Conservation (phyloP, 495 filamentous ascomycete genomes). For the Corynascus novoguineensis region DNA sequence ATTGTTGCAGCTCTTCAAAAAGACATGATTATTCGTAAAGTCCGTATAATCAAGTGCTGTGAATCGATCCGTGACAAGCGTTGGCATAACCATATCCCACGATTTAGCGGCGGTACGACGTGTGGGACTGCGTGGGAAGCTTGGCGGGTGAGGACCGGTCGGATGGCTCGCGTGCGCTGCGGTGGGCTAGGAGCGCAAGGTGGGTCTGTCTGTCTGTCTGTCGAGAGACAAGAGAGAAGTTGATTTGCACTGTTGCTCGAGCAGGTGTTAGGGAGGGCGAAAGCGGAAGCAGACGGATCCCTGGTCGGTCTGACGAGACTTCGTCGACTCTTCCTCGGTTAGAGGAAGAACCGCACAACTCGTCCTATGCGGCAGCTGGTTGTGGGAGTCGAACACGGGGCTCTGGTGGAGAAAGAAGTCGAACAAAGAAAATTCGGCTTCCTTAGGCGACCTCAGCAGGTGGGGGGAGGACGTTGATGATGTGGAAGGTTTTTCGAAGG, state of each 20-base stretch:
- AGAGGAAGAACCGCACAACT: slow-evolving; percentile 95
- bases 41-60: slow-evolving; percentile 35
- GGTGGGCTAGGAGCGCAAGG: not conserved
- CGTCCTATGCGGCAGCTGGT: slow-evolving; percentile 99
- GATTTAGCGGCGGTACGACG: slow-evolving; percentile 24
- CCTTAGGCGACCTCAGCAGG: slow-evolving; percentile 48
- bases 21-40: slow-evolving; percentile 42
- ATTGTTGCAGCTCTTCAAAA: slow-evolving; percentile 38
- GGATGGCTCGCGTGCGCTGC: not conserved
- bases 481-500: slow-evolving; percentile 57
- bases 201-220: too few relatives aligned
- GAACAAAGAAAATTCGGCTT: slow-evolving; percentile 44
- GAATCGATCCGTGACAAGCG: slow-evolving; percentile 42
- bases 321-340: slow-evolving; percentile 86
- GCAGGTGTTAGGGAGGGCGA: slow-evolving; percentile 76
- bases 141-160: not conserved
- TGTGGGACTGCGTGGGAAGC: not conserved
- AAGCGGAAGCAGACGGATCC: slow-evolving; percentile 72
- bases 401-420: slow-evolving; percentile 52
- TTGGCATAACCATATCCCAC: slow-evolving; percentile 53
- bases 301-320: slow-evolving; percentile 76
- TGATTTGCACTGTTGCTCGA: slow-evolving; percentile 18
- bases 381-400: slow-evolving; percentile 50
- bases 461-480: slow-evolving; percentile 54
- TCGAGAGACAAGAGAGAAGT: slow-evolving; percentile 4